These are phyloP conservation scores for Coemansia sp. DNA, from an alignment of 192 early-diverging fungal species.

Conservation along the genomic window DNA sequence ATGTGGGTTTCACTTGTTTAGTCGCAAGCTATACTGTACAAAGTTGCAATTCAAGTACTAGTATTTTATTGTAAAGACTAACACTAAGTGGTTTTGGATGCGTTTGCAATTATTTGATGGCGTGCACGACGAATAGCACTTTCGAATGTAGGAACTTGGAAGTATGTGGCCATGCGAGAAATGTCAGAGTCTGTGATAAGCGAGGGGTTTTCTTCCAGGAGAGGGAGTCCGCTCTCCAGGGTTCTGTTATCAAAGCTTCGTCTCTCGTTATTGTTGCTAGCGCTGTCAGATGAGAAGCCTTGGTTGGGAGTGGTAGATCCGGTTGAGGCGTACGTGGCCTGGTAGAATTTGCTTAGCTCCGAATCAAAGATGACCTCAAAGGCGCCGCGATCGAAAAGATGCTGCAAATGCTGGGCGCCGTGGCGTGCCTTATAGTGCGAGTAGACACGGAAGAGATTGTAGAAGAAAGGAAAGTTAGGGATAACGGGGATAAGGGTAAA, in stretches of 20 bases:
- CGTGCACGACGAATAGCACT: slow-evolving; percentile 55
- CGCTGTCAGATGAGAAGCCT: background rate
- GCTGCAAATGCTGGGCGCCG: slow-evolving; percentile 54
- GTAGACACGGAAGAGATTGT: slow-evolving; percentile 78
- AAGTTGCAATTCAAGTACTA: background rate
- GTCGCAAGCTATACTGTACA: background rate
- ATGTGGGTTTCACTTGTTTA: too few species aligned
- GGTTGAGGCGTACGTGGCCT: background rate
- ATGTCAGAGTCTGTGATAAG: slow-evolving; percentile 41
- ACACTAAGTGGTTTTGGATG: slow-evolving; percentile 15
- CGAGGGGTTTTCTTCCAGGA: slow-evolving; percentile 25
- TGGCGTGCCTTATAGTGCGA: slow-evolving; percentile 77
- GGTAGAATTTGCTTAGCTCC: slow-evolving; percentile 38
- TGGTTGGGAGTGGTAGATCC: background rate
- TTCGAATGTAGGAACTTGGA: slow-evolving; percentile 54
- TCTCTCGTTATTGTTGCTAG: background rate
- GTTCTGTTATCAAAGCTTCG: slow-evolving; percentile 21
- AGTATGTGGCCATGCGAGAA: slow-evolving; percentile 39
- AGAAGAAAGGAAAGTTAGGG: slow-evolving; percentile 76
- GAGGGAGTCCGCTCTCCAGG: slow-evolving; percentile 27
- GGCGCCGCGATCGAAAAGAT: slow-evolving; percentile 29
- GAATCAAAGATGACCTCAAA: slow-evolving; percentile 38
- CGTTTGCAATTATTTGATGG: slow-evolving; percentile 54
- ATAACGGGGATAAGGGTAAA: slow-evolving; percentile 73
- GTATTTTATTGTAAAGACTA: background rate